These are phyloP conservation scores for Termitomyces sp. DNA, from an alignment of 768 basidiomycete genomes.

Conservation along the genomic window DNA sequence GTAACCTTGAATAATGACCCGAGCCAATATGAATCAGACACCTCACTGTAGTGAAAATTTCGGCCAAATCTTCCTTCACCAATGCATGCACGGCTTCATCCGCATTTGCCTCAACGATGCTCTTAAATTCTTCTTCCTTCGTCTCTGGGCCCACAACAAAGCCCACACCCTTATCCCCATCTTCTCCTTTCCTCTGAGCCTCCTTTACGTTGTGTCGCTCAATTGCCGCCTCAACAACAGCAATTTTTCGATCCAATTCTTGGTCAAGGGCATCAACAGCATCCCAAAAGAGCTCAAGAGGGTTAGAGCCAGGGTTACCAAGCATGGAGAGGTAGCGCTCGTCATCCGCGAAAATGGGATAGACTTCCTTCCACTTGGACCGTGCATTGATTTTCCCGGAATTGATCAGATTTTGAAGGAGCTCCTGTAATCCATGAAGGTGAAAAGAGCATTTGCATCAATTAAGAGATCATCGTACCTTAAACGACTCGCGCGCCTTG, in stretches of 20 bases:
- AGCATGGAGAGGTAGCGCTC: constrained; percentile 83
- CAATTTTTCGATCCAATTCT: constrained; percentile 73
- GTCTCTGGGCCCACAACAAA: constrained; percentile 52
- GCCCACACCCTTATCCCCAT: constrained; percentile 17
- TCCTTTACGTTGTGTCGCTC: constrained; percentile 37
- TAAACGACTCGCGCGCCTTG: constrained; percentile 89
- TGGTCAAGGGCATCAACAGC: constrained; percentile 83
- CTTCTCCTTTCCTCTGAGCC: constrained; percentile 22
- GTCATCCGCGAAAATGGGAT: constrained; percentile 71
- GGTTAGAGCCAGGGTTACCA: constrained; percentile 91
- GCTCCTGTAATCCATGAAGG: constrained; percentile 34
- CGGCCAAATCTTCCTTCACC: constrained; percentile 43
- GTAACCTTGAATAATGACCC: not conserved
- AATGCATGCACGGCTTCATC: constrained; percentile 47
- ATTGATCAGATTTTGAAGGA: constrained; percentile 66
- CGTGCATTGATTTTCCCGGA: constrained; percentile 68
- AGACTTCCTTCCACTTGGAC: constrained; percentile 89
- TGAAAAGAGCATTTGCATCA: not conserved
- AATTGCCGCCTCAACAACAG: constrained; percentile 58
- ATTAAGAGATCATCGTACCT: constrained; percentile 36
- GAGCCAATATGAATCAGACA: not conserved
- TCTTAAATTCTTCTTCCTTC: constrained; percentile 56
- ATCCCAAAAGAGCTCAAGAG: constrained; percentile 97
- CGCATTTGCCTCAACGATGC: constrained; percentile 48
- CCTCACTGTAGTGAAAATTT: constrained; percentile 62